These are phyloP conservation scores for Gymnopus androsaceus DNA, from an alignment of 1,284 basidiomycete genomes.

Conservation along the genomic window DNA sequence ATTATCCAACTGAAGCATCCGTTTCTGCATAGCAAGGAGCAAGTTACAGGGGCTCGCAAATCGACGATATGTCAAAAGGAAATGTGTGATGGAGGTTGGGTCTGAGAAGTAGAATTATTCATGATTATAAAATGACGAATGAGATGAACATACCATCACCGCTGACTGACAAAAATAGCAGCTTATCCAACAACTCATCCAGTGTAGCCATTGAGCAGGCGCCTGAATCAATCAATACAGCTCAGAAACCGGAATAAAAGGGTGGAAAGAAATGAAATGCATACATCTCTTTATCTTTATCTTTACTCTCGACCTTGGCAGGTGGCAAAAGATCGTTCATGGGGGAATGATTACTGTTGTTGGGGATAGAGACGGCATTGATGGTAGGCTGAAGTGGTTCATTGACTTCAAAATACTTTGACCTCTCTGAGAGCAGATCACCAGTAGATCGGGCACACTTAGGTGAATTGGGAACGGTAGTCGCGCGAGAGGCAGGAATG, in stretches of 20 bases:
- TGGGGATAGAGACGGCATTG: neutral
- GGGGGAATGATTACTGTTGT: slow-evolving; percentile 20
- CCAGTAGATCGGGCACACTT: slow-evolving; percentile 56
- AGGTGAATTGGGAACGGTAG: slow-evolving; percentile 39
- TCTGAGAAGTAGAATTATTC: slow-evolving; percentile 45
- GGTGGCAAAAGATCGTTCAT: slow-evolving; percentile 22
- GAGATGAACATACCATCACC: slow-evolving; percentile 62
- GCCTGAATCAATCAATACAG: slow-evolving; percentile 36
- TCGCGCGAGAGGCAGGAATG: slow-evolving; percentile 34
- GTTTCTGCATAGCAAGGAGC: slow-evolving; percentile 82
- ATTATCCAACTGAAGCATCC: slow-evolving; percentile 73
- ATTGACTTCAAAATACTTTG: neutral
- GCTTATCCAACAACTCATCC: slow-evolving; percentile 75
- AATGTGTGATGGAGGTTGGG: slow-evolving; percentile 72
- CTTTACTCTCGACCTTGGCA: slow-evolving; percentile 27
- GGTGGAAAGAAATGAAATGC: slow-evolving; percentile 22
- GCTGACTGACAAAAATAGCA: slow-evolving; percentile 73
- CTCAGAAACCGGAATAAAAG: neutral
- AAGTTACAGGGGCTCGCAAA: slow-evolving; percentile 75
- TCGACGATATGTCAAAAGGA: slow-evolving; percentile 77
- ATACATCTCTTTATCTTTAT: slow-evolving; percentile 49
- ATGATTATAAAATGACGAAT: slow-evolving; percentile 1
- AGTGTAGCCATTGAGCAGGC: slow-evolving; percentile 72
- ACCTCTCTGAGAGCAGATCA: slow-evolving; percentile 45
- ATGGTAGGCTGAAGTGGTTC: neutral